Conservation (phyloP, 768 basidiomycete genomes). For the Coprinopsis sp. region DNA sequence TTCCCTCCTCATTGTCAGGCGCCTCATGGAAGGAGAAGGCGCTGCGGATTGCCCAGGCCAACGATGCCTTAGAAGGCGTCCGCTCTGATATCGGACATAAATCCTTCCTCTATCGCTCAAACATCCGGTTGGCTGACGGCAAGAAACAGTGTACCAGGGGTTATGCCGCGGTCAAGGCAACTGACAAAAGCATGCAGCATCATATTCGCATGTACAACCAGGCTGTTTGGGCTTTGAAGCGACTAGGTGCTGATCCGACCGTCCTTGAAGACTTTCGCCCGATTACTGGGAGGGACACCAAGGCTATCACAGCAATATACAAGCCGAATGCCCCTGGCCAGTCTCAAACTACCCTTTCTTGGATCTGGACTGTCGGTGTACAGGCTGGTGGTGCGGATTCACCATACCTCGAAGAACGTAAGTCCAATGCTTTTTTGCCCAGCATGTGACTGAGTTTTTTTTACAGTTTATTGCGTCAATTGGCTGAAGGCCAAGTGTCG, state of each 20-base stretch:
- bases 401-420: background rate
- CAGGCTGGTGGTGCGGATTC: background rate
- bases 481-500: conserved; percentile 1
- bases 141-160: background rate
- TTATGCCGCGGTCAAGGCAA: background rate
- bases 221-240: background rate
- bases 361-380: conserved; percentile 2
- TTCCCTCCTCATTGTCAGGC: background rate
- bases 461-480: conserved; percentile 1
- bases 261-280: background rate
- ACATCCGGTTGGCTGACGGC: background rate
- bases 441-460: no score
- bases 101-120: background rate
- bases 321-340: background rate
- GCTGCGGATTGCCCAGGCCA: background rate
- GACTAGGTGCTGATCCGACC: background rate
- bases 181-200: background rate
- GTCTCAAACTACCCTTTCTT: background rate
- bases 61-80: conserved; percentile 9
- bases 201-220: background rate
- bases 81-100: background rate
- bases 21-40: background rate
- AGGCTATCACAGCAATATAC: conserved; percentile 1
- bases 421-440: background rate
- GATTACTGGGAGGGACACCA: background rate